Percentiles rank a stretch among this genome's conserved stretches.
Evolutionary conservation across 2,329 filamentous ascomycete genomes (phyloP).

Genomic region (Pestalotiopsis sp.): DNA sequence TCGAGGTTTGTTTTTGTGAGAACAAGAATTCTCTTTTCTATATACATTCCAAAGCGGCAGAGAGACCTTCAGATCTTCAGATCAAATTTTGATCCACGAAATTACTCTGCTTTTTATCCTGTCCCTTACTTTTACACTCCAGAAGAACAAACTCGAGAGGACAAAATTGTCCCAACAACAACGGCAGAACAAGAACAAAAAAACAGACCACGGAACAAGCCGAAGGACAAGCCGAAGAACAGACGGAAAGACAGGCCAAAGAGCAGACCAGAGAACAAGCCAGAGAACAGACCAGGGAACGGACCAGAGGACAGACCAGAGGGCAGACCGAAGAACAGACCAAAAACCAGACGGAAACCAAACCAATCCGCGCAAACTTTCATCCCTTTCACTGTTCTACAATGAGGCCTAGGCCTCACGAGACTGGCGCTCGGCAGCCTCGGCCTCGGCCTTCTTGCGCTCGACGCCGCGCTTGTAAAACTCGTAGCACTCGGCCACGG

Average conservation of each 20-base stretch:
- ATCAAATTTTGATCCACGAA: background rate
- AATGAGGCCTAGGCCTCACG: background rate
- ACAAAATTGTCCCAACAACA: background rate
- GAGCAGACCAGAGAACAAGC: no score
- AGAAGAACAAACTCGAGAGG: background rate
- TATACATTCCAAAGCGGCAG: background rate
- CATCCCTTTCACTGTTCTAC: background rate
- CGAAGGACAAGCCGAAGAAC: background rate
- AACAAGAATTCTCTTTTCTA: background rate
- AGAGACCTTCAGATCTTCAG: background rate
- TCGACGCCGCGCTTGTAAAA: conserved; percentile 59
- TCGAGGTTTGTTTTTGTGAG: background rate
- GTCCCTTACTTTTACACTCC: background rate
- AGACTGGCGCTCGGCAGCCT: background rate
- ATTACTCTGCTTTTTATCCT: background rate
- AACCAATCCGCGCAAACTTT: background rate
- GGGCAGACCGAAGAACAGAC: no score
- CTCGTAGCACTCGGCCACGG: conserved; percentile 52
- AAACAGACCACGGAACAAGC: background rate
- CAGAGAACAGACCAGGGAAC: no score
- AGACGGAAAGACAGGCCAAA: no score
- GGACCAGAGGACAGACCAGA: no score
- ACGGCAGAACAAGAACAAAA: background rate
- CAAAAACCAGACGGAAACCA: no score
- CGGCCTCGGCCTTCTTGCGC: conserved; percentile 37